Evolutionary conservation across 164 flowering plant genomes (phyloP).

Genomic region (Warburgia ugandensis): DNA sequence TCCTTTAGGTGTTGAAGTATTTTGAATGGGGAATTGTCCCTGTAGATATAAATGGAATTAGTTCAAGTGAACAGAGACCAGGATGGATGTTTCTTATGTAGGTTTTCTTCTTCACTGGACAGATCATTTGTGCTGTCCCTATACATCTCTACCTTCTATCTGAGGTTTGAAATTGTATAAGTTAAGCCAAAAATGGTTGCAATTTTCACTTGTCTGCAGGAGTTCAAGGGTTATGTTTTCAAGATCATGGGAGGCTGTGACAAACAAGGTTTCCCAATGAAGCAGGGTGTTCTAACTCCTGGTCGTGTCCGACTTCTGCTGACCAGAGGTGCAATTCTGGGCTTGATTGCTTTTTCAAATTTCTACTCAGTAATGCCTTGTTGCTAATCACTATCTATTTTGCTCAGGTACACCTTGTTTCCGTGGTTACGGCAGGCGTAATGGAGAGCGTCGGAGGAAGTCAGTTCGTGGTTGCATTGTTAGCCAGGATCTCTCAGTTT

Average conservation of each 20-base stretch:
- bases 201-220: too few relatives aligned
- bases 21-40: too few relatives aligned
- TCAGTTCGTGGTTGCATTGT: conserved; percentile 46
- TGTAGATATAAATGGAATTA: too few relatives aligned
- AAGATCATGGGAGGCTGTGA: conserved; percentile 51
- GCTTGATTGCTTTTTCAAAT: neutral
- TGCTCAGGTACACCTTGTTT: conserved; percentile 38
- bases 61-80: too few relatives aligned
- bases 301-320: conserved; percentile 42
- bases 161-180: too few relatives aligned
- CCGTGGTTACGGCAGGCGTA: conserved; percentile 41
- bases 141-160: too few relatives aligned
- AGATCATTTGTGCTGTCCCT: too few relatives aligned
- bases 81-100: too few relatives aligned
- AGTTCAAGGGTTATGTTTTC: conserved; percentile 43
- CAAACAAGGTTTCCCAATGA: conserved; percentile 48
- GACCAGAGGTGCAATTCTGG: conserved; percentile 30
- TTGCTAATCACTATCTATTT: neutral
- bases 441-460: conserved; percentile 42
- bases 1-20: neutral
- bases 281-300: conserved; percentile 44
- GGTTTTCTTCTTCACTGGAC: too few relatives aligned
- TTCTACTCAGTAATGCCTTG: neutral
- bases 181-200: too few relatives aligned
- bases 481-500: conserved; percentile 38